A percentile compares a stretch with the other conserved stretches of the same genome.
Evolutionary conservation across 257 asterid genomes (phyloP).

Genomic region (Scutellaria barbata): DNA sequence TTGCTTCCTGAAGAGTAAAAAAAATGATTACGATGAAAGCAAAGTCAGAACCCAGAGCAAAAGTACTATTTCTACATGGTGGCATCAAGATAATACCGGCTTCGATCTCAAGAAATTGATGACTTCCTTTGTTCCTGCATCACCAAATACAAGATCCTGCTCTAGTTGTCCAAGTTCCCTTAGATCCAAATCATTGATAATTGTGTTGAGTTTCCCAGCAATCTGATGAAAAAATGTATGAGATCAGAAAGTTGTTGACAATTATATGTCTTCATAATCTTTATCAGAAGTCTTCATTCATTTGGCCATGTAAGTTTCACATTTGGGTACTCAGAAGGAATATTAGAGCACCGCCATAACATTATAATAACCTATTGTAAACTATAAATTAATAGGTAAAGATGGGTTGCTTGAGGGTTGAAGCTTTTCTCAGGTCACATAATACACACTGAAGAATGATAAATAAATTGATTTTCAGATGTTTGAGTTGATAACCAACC

Average conservation of each 20-base stretch:
- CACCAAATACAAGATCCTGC: constrained; percentile 98
- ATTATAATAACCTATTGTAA: not conserved
- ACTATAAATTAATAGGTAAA: constrained; percentile 12
- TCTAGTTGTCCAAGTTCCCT: constrained; percentile 96
- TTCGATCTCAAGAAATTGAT: constrained; percentile 69
- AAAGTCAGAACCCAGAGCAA: constrained; percentile 22
- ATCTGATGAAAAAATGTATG: constrained; percentile 57
- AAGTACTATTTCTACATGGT: not conserved
- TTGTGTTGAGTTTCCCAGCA: constrained; percentile 80
- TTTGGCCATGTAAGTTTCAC: constrained; percentile 17
- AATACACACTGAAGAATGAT: constrained; percentile 22
- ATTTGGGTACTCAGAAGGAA: constrained; percentile 7
- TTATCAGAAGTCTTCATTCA: constrained; percentile 10
- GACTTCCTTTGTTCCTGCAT: constrained; percentile 98
- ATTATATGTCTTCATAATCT: constrained; percentile 14
- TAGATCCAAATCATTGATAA: constrained; percentile 69
- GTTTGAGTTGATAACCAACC: constrained; percentile 56
- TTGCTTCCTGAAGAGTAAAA: constrained; percentile 56
- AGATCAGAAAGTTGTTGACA: constrained; percentile 9
- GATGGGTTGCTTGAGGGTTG: constrained; percentile 9
- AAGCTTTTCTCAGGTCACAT: constrained; percentile 25
- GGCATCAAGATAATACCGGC: constrained; percentile 51
- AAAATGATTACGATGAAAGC: constrained; percentile 25
- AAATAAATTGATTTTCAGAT: constrained; percentile 20
- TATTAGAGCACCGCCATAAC: not conserved